Evolutionary conservation across 2,329 filamentous ascomycete genomes (phyloP), one percentile per base, ranked within the genome.

Genomic region (Talaromyces funiculosus): DNA sequence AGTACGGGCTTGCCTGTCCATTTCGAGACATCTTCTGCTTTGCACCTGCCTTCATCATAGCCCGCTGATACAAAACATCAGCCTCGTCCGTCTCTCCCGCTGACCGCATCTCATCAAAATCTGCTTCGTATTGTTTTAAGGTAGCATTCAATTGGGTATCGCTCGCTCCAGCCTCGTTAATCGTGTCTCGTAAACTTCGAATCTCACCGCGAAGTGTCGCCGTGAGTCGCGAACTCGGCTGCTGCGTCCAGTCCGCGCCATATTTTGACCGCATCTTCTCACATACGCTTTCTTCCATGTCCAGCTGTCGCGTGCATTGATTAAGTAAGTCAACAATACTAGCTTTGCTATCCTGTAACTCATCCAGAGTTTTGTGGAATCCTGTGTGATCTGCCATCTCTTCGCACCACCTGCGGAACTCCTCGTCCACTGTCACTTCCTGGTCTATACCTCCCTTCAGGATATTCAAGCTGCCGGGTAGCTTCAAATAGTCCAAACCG

Each of bases 211-310:
- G 85, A 54, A 99, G 78, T 0, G 93, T 97, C 3, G 90, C 87
- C 1, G 93, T 99, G 42, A 99, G 82, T 60, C 90, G 84, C 33
- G 90, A 90, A 72, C 93, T 97, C 10, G 94, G 94, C 70, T 99
- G 94, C 69, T 99, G 94, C 18, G 91, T 96, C 94, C 94, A 99
- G 59, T 97, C 93, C 29, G 82, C 84, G 59, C 93, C 92, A 72
- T 97, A 97, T 73, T 99, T 99, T 12, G 92, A 95, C 51, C 94
- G 86, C 94, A 99, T 99, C 80, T 97, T 99, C 74, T 99, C 94
- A 73, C 94, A 99, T 0, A 97, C 90, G 60, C 90, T 95, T 77
- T 97, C 95, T 74, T 99, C 94, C 86, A 94, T 92, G 67, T 99
- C 94, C 43, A 99, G 78, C 69, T 95, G 90, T 72, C 96, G 96